Conservation (phyloP, 108 stramenopile genomes). For the Skeletonema costatum region DNA sequence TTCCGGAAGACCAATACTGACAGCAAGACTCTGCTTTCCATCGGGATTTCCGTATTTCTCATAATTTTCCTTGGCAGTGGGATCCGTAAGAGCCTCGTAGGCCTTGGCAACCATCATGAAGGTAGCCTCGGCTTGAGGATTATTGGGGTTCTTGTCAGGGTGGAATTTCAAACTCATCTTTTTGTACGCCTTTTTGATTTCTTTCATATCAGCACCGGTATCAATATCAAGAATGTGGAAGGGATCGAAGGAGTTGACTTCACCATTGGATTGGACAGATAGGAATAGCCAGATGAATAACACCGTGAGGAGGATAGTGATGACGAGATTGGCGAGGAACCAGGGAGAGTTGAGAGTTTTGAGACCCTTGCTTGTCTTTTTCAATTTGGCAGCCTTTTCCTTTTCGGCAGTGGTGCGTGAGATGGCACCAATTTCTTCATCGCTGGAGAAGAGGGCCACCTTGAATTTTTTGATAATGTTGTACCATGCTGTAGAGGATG, state of each 20-base stretch:
- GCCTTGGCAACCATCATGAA: conserved; percentile 98
- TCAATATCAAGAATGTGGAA: conserved; percentile 89
- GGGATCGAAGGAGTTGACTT: conserved; percentile 95
- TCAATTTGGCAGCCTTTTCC: conserved; percentile 80
- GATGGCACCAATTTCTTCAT: conserved; percentile 82
- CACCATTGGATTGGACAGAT: conserved; percentile 75
- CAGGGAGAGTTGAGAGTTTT: conserved; percentile 58
- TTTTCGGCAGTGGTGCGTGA: conserved; percentile 86
- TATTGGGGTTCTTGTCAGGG: conserved; percentile 94
- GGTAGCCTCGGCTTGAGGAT: conserved; percentile 88
- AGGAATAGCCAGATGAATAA: conserved; percentile 70
- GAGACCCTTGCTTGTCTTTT: conserved; percentile 73
- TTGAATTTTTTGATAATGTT: conserved; percentile 60
- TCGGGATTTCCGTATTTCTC: conserved; percentile 99
- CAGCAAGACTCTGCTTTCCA: conserved; percentile 96
- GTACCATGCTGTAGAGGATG: conserved; percentile 75
- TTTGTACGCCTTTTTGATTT: conserved; percentile 92
- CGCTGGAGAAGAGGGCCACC: conserved; percentile 66
- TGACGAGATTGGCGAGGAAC: conserved; percentile 72
- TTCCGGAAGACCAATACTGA: conserved; percentile 94
- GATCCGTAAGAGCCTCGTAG: conserved; percentile 94
- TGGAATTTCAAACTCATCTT: conserved; percentile 87
- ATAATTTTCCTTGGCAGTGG: conserved; percentile 86
- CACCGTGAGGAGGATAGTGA: conserved; percentile 64
- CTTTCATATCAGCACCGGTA: conserved; percentile 70